Conservation (phyloP, 208 protist genomes). For the Phytomonas sp. region DNA sequence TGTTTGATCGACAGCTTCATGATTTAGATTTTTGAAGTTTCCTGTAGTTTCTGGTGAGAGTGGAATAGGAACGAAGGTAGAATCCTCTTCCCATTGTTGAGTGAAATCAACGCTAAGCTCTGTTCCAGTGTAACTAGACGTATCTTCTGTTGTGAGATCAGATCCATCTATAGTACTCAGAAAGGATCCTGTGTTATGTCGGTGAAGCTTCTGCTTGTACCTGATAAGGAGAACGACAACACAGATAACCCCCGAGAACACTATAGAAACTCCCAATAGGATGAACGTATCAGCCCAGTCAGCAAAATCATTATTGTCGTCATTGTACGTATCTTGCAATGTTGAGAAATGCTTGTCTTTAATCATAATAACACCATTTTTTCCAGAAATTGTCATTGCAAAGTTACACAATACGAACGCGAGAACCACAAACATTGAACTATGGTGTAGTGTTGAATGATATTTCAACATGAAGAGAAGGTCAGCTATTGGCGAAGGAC, state of each 20-base stretch:
- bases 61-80: too few relatives aligned
- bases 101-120: too few relatives aligned
- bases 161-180: neutral
- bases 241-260: neutral
- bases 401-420: neutral
- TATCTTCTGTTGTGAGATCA: neutral
- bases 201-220: neutral
- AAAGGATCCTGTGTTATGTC: neutral
- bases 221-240: neutral
- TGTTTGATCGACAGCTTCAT: too few relatives aligned
- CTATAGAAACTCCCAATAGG: neutral
- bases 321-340: neutral
- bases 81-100: too few relatives aligned
- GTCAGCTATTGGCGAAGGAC: neutral
- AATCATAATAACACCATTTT: neutral
- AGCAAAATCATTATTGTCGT: neutral
- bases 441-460: neutral
- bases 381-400: neutral
- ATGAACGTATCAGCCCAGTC: neutral
- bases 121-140: too few relatives aligned
- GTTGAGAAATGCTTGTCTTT: neutral
- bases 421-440: neutral
- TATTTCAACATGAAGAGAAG: neutral
- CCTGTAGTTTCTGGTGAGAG: too few relatives aligned
- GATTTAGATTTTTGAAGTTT: too few relatives aligned